Base-by-base conservation (phyloP, 2,329 filamentous ascomycete genomes). In the Cordyceps tenuipes region DNA sequence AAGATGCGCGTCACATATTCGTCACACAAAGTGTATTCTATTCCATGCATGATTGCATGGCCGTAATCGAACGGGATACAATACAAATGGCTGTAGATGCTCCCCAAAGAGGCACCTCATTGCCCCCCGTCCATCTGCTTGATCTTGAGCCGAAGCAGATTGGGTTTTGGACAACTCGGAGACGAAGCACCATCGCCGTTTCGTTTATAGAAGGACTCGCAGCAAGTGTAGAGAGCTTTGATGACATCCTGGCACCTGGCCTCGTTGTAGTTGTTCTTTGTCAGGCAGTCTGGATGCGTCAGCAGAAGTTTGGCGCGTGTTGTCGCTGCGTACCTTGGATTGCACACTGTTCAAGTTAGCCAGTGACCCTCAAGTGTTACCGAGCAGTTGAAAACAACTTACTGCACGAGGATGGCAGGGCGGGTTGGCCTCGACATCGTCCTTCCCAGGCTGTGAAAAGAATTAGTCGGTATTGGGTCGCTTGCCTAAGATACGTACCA, bases 161-260 rank as follows among this genome's bases (percentile, higher is more conserved):
- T 83, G 8, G 90, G 83, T 71, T 93, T 93, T 0, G 94, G 94
- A 70, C 94, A 99, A 76, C 90, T 94, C 21, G 86, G 84, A 2
- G 88, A 89, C 47, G 81, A 85, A 36, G 90, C 91, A 26, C 85
- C 76, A 60, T 95, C 87, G 17, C 94, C 92, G 62, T 89, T 83
- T 61, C 83, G 81, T 67, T 87, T 77, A 75, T 99, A 97, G 71
- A 97, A 96, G 13, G 84, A 82, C 68, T 92, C 86, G 74, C 94
- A 99, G 75, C 94, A 99, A 66, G 94, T 88, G 73, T 97, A 99
- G 26, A 99, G 77, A 3, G 91, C 90, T 71, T 93, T 87, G 60
- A 99, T 82, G 68, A 91, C 79, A 19, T 76, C 72, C 69, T 88
- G 83, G 73, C 94, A 99, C 69, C 86, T 95, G 48, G 84, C 84